Conservation (phyloP, 2,329 filamentous ascomycete genomes). For the Exophiala sp. region DNA sequence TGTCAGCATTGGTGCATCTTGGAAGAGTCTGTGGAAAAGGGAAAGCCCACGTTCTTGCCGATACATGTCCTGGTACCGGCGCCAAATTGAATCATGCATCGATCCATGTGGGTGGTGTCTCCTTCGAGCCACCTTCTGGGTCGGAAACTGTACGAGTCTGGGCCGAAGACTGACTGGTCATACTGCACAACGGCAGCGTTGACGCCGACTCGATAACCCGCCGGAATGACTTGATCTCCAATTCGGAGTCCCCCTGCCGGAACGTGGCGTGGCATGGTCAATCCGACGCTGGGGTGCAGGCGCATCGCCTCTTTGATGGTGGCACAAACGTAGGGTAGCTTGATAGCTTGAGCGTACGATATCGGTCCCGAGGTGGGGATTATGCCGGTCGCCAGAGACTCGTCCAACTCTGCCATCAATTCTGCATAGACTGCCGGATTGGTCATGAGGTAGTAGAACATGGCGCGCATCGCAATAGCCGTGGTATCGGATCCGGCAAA, state of each 20-base stretch:
- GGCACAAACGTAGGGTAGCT: slow-evolving; percentile 9
- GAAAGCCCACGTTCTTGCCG: slow-evolving; percentile 9
- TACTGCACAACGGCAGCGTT: slow-evolving; percentile 22
- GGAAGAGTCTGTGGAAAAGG: background rate
- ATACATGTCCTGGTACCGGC: slow-evolving; percentile 10
- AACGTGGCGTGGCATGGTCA: slow-evolving; percentile 25
- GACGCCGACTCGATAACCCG: slow-evolving; percentile 1
- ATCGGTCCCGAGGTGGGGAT: background rate
- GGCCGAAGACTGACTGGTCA: slow-evolving; percentile 21
- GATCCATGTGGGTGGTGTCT: slow-evolving; percentile 11
- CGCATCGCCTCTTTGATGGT: slow-evolving; percentile 10
- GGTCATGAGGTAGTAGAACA: slow-evolving; percentile 46
- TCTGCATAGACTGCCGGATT: slow-evolving; percentile 23
- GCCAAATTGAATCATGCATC: slow-evolving; percentile 8
- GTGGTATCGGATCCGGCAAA: slow-evolving; percentile 13
- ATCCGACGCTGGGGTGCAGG: slow-evolving; percentile 20
- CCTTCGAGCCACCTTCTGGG: slow-evolving; percentile 27
- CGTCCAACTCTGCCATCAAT: slow-evolving; percentile 3
- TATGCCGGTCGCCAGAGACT: background rate
- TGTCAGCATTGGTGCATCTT: background rate
- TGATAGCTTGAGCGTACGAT: slow-evolving; percentile 2
- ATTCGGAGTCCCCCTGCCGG: slow-evolving; percentile 11
- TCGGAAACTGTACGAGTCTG: slow-evolving; percentile 19
- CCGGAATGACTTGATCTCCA: slow-evolving; percentile 9
- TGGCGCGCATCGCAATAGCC: slow-evolving; percentile 3